Evolutionary conservation across 768 basidiomycete species (phyloP).

Genomic region (Hirschioporus abietinus): DNA sequence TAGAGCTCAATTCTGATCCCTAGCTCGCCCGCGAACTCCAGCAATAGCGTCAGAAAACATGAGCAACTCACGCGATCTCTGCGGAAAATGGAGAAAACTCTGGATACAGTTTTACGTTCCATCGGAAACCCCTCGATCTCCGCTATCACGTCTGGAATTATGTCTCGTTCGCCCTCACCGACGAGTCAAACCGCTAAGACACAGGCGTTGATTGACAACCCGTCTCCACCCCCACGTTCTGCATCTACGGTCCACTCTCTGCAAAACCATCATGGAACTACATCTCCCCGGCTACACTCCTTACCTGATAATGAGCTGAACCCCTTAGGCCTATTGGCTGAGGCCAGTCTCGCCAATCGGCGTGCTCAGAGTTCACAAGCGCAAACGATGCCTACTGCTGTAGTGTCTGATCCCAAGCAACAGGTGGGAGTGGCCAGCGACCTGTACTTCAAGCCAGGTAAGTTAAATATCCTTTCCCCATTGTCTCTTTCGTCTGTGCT

Average conservation of each 20-base stretch:
- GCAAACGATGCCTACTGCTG: conserved; percentile 19
- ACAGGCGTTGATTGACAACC: conserved; percentile 48
- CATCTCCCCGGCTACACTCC: conserved; percentile 82
- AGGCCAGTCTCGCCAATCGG: conserved; percentile 77
- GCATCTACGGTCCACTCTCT: neutral
- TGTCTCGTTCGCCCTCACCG: conserved; percentile 79
- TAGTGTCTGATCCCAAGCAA: conserved; percentile 33
- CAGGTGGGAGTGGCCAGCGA: conserved; percentile 79
- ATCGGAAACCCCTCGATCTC: conserved; percentile 69
- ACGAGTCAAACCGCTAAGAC: conserved; percentile 48
- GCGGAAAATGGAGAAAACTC: conserved; percentile 85
- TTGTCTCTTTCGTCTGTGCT: neutral
- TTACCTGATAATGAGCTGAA: conserved; percentile 91
- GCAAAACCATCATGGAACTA: conserved; percentile 1
- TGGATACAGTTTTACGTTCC: conserved; percentile 87
- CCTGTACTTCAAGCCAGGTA: conserved; percentile 90
- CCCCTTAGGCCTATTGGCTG: conserved; percentile 87
- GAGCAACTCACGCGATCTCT: conserved; percentile 76
- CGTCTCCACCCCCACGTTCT: conserved; percentile 26
- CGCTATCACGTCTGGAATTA: conserved; percentile 63
- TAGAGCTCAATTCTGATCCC: conserved; percentile 22
- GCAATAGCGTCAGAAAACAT: conserved; percentile 55
- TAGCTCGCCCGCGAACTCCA: conserved; percentile 16
- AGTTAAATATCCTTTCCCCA: conserved; percentile 13
- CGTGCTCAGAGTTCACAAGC: conserved; percentile 39